Conservation (phyloP, 306 rosid genomes). For the Quercus glauca region DNA sequence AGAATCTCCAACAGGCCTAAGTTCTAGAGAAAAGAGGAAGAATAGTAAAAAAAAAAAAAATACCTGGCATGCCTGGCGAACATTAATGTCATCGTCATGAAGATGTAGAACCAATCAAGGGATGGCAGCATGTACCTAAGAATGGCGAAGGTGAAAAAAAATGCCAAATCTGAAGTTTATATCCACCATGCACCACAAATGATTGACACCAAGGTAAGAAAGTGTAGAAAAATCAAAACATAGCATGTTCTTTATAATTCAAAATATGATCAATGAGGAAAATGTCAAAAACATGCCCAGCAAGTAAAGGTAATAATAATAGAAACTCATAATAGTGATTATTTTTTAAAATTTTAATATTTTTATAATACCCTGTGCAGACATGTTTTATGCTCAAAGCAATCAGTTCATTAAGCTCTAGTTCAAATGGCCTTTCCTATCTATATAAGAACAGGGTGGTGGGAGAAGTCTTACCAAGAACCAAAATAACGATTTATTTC, state of each 20-base stretch:
- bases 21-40: constrained; percentile 22
- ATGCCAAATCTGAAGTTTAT: background rate
- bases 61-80: constrained; percentile 96
- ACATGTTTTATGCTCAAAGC: background rate
- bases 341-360: too few species aligned
- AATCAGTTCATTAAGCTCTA: background rate
- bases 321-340: background rate
- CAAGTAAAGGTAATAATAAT: background rate
- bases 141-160: background rate
- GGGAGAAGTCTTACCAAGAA: background rate
- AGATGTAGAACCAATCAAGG: constrained; percentile 89
- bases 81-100: constrained; percentile 70
- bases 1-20: constrained; percentile 9
- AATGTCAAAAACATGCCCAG: background rate
- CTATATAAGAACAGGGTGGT: background rate
- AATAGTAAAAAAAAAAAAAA: constrained; percentile 24
- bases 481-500: background rate
- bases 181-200: background rate
- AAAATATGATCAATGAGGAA: background rate
- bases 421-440: background rate
- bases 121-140: constrained; percentile 75
- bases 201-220: background rate
- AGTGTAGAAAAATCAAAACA: background rate
- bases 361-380: background rate
- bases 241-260: background rate